Evolutionary conservation across 1,139 yeast species (phyloP).

Genomic region (Suhomyces choctaworum): DNA sequence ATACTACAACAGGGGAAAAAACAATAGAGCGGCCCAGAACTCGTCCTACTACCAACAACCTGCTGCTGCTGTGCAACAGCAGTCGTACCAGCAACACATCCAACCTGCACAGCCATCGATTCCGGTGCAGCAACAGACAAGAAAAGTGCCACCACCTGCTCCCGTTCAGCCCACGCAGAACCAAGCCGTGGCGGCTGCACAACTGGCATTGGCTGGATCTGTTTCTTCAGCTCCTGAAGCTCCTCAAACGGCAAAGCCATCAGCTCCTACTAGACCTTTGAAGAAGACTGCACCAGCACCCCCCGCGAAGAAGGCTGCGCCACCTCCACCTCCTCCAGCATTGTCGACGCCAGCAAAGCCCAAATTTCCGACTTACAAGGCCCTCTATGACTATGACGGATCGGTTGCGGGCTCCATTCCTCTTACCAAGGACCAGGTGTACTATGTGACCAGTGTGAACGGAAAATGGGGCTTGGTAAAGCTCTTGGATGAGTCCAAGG

Average conservation of each 20-base stretch:
- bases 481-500: slow-evolving; percentile 67
- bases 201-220: slow-evolving; percentile 12
- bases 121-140: slow-evolving; percentile 17
- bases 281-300: slow-evolving; percentile 43
- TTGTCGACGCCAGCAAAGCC: slow-evolving; percentile 63
- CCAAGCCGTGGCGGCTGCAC: slow-evolving; percentile 13
- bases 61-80: slow-evolving; percentile 8
- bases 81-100: slow-evolving; percentile 10
- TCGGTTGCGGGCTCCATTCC: slow-evolving; percentile 82
- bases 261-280: slow-evolving; percentile 27
- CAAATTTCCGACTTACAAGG: slow-evolving; percentile 75
- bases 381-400: slow-evolving; percentile 87
- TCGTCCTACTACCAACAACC: slow-evolving; percentile 10
- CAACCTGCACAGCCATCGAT: slow-evolving; percentile 10
- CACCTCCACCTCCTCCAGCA: slow-evolving; percentile 57
- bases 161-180: slow-evolving; percentile 7
- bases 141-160: slow-evolving; percentile 11
- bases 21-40: slow-evolving; percentile 5
- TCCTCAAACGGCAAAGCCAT: slow-evolving; percentile 14
- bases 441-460: slow-evolving; percentile 68
- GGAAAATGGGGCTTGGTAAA: slow-evolving; percentile 92
- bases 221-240: slow-evolving; percentile 12
- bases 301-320: slow-evolving; percentile 33
- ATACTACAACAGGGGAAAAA: slow-evolving; percentile 39
- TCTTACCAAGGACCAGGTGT: slow-evolving; percentile 69